Evolutionary conservation across 768 basidiomycete species (phyloP).

Genomic region (Hericium erinaceus): DNA sequence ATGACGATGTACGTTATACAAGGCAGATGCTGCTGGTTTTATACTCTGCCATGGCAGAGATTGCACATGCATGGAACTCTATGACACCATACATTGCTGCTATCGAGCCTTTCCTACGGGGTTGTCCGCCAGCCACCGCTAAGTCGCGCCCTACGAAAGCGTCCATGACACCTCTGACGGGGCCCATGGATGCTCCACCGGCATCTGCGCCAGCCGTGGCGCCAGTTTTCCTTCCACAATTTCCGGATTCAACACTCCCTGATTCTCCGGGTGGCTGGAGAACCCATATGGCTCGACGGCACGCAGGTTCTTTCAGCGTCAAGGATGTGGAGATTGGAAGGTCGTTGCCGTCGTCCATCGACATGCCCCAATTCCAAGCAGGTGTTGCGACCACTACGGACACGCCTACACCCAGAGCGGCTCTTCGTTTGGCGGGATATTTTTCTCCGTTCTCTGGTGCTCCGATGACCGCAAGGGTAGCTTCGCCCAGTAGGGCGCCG

Average conservation of each 20-base stretch:
- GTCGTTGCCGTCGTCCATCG: constrained; percentile 57
- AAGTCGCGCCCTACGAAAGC: constrained; percentile 23
- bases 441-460: constrained; percentile 3
- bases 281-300: constrained; percentile 55
- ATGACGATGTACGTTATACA: constrained; percentile 81
- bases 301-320: constrained; percentile 92
- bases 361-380: constrained; percentile 31
- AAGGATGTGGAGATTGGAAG: constrained; percentile 89
- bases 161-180: constrained; percentile 8
- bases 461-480: not conserved
- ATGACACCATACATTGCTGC: constrained; percentile 62
- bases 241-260: constrained; percentile 20
- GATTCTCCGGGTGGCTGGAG: constrained; percentile 14
- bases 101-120: constrained; percentile 54
- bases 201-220: constrained; percentile 22
- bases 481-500: not conserved
- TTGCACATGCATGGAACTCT: constrained; percentile 75
- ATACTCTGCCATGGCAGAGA: constrained; percentile 84
- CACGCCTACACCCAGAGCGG: constrained; percentile 18
- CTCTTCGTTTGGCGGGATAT: constrained; percentile 17
- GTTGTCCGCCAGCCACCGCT: constrained; percentile 27
- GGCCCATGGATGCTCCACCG: not conserved
- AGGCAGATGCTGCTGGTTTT: constrained; percentile 80
- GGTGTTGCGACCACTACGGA: constrained; percentile 28
- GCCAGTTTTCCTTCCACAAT: constrained; percentile 4